These are phyloP conservation scores for Eucalyptus curtisii DNA, from an alignment of 345 rosid genomes.

Conservation along the genomic window DNA sequence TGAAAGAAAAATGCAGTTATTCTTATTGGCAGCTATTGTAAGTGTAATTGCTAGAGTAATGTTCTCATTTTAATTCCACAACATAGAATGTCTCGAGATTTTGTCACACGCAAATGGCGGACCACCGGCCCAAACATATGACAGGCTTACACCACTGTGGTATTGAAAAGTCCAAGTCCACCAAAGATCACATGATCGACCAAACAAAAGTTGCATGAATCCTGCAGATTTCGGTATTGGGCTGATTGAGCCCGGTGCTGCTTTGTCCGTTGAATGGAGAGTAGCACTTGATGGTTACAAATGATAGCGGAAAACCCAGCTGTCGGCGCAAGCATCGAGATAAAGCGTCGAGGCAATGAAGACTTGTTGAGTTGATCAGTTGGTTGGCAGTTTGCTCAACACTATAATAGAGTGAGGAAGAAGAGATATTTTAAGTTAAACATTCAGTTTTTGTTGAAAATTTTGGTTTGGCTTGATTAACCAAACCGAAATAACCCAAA, in stretches of 20 bases:
- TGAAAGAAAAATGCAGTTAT: not conserved
- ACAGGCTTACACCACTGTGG: not conserved
- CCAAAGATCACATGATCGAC: not conserved
- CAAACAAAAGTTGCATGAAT: not conserved
- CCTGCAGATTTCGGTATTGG: not conserved
- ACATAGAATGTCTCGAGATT: not conserved
- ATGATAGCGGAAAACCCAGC: not conserved
- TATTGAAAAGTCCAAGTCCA: not conserved
- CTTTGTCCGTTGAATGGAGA: not conserved
- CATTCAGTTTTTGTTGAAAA: too few species aligned
- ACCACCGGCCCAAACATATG: not conserved
- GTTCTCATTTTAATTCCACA: not conserved
- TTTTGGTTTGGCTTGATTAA: too few species aligned
- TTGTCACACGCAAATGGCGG: not conserved
- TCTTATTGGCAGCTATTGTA: not conserved
- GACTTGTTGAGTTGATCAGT: not conserved
- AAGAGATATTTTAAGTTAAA: too few species aligned
- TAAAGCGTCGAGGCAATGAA: not conserved
- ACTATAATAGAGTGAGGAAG: accelerated
- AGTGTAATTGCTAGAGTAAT: not conserved
- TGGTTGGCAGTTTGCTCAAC: accelerated
- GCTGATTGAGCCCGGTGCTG: not conserved
- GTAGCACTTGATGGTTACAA: not conserved
- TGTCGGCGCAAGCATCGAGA: not conserved
- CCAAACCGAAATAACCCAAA: too few species aligned